These are phyloP conservation scores for Dovyalis caffra DNA, from an alignment of 345 rosid species.

Conservation along the genomic window DNA sequence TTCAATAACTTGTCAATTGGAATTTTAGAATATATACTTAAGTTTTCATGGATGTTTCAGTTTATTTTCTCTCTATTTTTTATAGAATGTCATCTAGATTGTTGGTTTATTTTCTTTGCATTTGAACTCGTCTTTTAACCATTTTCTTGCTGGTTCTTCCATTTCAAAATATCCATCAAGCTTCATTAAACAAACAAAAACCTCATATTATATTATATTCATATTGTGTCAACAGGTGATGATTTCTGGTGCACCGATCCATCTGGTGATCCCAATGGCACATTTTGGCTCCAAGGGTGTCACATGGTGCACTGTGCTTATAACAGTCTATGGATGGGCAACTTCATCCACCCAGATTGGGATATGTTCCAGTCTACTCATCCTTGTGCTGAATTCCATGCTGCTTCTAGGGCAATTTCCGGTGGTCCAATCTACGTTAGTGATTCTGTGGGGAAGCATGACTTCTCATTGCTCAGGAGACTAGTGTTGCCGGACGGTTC, in stretches of 20 bases:
- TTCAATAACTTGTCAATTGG: no score
- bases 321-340: constrained; percentile 99
- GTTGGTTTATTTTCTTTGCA: no score
- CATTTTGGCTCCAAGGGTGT: constrained; percentile 98
- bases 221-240: constrained; percentile 50
- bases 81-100: no score
- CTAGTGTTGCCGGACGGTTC: constrained; percentile 78
- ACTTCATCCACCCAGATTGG: constrained; percentile 98
- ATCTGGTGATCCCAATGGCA: constrained; percentile 91
- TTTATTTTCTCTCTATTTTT: no score
- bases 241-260: constrained; percentile 99
- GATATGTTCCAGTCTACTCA: constrained; percentile 99
- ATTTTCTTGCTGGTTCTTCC: no score
- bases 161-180: no score
- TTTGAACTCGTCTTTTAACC: no score
- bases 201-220: no score
- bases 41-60: no score
- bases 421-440: constrained; percentile 93
- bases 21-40: no score
- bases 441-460: constrained; percentile 79
- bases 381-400: constrained; percentile 93
- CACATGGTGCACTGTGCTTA: constrained; percentile 99
- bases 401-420: constrained; percentile 92
- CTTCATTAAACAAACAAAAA: no score
- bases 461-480: constrained; percentile 63